A percentile compares a stretch with the other conserved stretches of the same genome.
phyloP scores from a whole-genome alignment of 345 rosid species.

The Reutealis trisperma region DNA sequence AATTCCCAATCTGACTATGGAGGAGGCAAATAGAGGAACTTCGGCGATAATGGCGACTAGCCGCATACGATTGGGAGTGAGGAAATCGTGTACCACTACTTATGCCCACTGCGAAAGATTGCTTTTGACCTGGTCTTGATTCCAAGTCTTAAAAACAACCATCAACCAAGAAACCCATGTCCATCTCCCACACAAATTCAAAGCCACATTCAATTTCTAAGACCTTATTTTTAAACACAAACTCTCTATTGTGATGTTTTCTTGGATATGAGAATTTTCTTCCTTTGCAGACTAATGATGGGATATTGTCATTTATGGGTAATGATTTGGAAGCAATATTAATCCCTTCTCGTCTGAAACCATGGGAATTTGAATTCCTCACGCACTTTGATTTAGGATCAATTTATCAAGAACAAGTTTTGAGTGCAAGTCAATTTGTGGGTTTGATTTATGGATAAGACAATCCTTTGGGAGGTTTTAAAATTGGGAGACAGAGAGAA shows the following conservation, averaged over 20 bases:
- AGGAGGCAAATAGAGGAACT: constrained; percentile 35
- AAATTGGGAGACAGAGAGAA: too few species aligned
- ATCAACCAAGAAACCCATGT: constrained; percentile 38
- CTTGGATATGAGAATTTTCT: constrained; percentile 15
- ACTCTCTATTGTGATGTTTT: background rate
- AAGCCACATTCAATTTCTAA: background rate
- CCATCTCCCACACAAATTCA: constrained; percentile 25
- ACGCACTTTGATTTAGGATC: constrained; percentile 20
- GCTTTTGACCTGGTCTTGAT: constrained; percentile 41
- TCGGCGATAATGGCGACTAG: constrained; percentile 23
- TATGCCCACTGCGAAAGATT: constrained; percentile 36
- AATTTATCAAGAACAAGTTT: too few species aligned
- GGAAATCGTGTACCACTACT: constrained; percentile 37
- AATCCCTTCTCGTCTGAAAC: constrained; percentile 46
- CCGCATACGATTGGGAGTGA: constrained; percentile 21
- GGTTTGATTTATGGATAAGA: too few species aligned
- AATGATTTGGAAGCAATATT: constrained; percentile 38
- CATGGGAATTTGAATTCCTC: constrained; percentile 71
- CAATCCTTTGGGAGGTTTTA: too few species aligned
- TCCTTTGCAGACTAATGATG: constrained; percentile 48
- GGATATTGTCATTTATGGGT: constrained; percentile 41
- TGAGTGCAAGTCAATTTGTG: too few species aligned
- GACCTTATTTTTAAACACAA: background rate
- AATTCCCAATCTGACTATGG: too few species aligned
- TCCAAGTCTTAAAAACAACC: constrained; percentile 25